Percentiles rank a stretch among this genome's conserved stretches.
These are phyloP conservation scores for Erodium trifolium DNA, from an alignment of 441 rosid species.

Conservation along the genomic window DNA sequence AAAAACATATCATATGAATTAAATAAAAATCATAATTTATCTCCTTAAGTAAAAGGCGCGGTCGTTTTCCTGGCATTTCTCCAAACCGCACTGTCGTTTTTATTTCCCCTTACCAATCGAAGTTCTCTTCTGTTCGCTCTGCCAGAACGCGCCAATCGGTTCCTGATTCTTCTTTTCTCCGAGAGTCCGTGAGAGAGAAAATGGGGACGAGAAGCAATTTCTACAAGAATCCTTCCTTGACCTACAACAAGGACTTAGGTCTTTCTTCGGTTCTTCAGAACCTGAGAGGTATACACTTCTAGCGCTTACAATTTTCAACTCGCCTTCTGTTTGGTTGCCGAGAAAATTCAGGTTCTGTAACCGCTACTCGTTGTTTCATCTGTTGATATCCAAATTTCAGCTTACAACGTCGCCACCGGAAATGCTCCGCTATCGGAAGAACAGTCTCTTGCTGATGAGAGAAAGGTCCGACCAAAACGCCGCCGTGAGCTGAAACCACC, in stretches of 20 bases:
- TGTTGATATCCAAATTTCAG: constrained; percentile 19
- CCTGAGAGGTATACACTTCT: constrained; percentile 34
- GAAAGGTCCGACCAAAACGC: constrained; percentile 23
- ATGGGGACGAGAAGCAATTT: constrained; percentile 46
- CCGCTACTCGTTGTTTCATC: background rate
- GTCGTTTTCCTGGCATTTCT: no score
- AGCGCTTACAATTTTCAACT: background rate
- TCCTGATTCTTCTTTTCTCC: no score
- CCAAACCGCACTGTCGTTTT: no score
- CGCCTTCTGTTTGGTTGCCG: constrained; percentile 4
- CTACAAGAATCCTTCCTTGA: constrained; percentile 47
- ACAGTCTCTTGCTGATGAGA: constrained; percentile 20
- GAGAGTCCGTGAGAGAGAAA: no score
- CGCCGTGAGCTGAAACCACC: constrained; percentile 19
- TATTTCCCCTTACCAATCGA: no score
- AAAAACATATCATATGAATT: no score
- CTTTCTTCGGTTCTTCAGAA: constrained; percentile 60
- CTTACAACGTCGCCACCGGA: constrained; percentile 53
- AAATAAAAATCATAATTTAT: no score
- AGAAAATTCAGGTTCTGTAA: background rate
- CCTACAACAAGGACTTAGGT: constrained; percentile 43
- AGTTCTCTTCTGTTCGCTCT: no score
- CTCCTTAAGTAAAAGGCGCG: no score
- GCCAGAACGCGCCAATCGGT: no score
- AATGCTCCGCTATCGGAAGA: constrained; percentile 32